Evolutionary conservation across 2,329 filamentous ascomycete genomes (phyloP), one percentile per base, ranked within the genome.

Genomic region (Fusarium fracticaudum): DNA sequence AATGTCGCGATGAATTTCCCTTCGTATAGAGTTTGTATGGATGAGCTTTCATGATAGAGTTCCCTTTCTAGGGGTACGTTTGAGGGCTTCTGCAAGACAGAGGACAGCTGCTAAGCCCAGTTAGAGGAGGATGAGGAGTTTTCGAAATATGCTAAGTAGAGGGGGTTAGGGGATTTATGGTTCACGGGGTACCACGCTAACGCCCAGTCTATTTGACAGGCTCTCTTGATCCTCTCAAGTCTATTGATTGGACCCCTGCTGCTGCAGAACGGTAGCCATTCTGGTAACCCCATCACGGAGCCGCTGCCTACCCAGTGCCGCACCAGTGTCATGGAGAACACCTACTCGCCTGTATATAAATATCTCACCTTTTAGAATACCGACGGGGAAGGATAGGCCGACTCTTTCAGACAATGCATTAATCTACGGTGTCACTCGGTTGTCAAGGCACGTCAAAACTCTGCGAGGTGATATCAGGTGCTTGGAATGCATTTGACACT

Each of bases 61-160:
- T 35, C 1, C 7, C 33, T 35, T 35, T 35, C 47, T 12, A 6
- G 8, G 44, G 24, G 0, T 0, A 47, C 0, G 61, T 2, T 72
- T 12, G 62, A 24, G 24, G 24, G 24, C 24, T 24, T 24, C 20
- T 62, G 61, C 12, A 37, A 62, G 9, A 20, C 67, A 4, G 71
- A 74, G 31, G 57, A 60, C 31, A 54, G 37, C 35, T 70, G 64
- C 7, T 68, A 48, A 13, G 31, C 40, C 3, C 24, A 57, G 13
- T 17, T 53, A 22, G 17, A 69, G 47, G 31, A 64, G 31, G 71
- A 72, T 17, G 8, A 53, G 14, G 54, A 53, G 20, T 67, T 72
- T 24, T 18, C 45, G 1, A 26, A 35, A 20, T 65, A 64, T 29
- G 59, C 64, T 10, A 20, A 64, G 15, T 57, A 64, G 18, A 53